These are phyloP conservation scores for Dichotomopilus funicola DNA, from an alignment of 2,329 filamentous ascomycete species.

Conservation along the genomic window DNA sequence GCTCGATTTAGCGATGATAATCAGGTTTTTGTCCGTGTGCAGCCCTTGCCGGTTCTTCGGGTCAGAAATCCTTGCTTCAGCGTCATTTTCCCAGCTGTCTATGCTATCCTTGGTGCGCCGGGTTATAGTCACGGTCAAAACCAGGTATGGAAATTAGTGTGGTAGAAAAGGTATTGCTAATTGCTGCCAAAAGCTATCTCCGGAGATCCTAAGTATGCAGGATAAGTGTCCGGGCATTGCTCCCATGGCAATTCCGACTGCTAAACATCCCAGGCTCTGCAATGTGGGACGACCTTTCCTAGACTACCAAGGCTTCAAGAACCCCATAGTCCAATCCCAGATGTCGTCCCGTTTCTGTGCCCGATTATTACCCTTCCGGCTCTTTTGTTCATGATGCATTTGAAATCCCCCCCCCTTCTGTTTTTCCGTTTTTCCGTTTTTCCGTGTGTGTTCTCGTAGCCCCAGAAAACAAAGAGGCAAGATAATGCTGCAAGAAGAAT, in stretches of 20 bases:
- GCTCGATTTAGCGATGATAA: too few relatives aligned
- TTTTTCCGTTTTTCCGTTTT: not conserved
- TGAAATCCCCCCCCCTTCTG: not conserved
- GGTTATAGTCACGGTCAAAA: too few relatives aligned
- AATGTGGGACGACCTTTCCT: constrained; percentile 23
- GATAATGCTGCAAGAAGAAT: not conserved
- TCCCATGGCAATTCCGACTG: not conserved
- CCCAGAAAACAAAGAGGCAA: not conserved
- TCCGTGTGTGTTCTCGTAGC: not conserved
- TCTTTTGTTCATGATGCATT: not conserved
- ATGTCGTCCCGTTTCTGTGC: constrained; percentile 8
- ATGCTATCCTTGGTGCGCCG: too few relatives aligned
- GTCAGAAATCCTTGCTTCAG: too few relatives aligned
- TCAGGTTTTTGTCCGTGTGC: too few relatives aligned
- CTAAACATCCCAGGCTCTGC: constrained; percentile 16
- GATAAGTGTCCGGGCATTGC: constrained; percentile 4
- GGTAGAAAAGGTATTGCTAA: constrained; percentile 6
- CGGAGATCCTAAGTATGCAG: constrained; percentile 12
- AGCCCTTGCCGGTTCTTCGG: too few relatives aligned
- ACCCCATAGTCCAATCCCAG: constrained; percentile 24
- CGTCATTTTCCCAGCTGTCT: too few relatives aligned
- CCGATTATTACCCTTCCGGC: not conserved
- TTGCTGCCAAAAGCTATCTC: constrained; percentile 13
- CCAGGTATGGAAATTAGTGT: not conserved
- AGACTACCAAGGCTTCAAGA: constrained; percentile 23